Evolutionary conservation across 768 basidiomycete genomes (phyloP).

Genomic region (Rhodotorula graminis): DNA sequence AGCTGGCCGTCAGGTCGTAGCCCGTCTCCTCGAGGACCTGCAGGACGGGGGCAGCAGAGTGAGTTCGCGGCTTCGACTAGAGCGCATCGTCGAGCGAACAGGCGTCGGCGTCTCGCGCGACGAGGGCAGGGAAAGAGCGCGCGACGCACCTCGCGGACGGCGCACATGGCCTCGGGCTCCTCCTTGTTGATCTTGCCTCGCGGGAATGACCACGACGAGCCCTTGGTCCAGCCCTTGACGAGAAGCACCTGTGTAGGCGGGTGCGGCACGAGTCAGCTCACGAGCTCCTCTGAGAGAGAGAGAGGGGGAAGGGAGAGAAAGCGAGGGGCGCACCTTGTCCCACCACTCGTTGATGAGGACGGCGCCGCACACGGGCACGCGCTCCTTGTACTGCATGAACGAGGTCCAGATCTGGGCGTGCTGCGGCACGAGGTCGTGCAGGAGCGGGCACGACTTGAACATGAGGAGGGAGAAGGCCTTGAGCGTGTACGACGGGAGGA

Average conservation of each 20-base stretch:
- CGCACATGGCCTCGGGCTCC: constrained; percentile 77
- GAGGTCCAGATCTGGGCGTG: constrained; percentile 44
- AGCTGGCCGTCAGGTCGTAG: constrained; percentile 58
- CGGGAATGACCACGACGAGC: constrained; percentile 97
- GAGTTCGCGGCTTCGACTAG: too few species aligned
- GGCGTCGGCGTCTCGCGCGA: background rate
- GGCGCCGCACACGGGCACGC: constrained; percentile 95
- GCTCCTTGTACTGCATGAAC: constrained; percentile 93
- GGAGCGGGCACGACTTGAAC: constrained; percentile 31
- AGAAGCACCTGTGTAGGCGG: constrained; percentile 67
- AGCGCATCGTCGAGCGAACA: too few species aligned
- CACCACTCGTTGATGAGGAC: constrained; percentile 87
- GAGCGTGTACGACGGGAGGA: constrained; percentile 78
- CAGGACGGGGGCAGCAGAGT: background rate
- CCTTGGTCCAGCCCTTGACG: constrained; percentile 96
- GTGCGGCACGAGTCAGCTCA: background rate
- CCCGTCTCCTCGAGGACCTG: constrained; percentile 97
- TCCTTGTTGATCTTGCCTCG: constrained; percentile 99
- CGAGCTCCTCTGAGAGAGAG: background rate
- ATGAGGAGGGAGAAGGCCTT: constrained; percentile 73
- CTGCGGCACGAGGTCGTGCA: constrained; percentile 32
- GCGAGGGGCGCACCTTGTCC: constrained; percentile 67
- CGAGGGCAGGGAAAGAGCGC: background rate
- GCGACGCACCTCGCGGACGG: constrained; percentile 73
- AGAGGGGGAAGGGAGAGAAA: too few species aligned